Percentiles rank a stretch among this genome's conserved stretches.
These are phyloP conservation scores for Tetragonia tetragonoides DNA, from an alignment of 148 eudicot genomes.

Conservation along the genomic window DNA sequence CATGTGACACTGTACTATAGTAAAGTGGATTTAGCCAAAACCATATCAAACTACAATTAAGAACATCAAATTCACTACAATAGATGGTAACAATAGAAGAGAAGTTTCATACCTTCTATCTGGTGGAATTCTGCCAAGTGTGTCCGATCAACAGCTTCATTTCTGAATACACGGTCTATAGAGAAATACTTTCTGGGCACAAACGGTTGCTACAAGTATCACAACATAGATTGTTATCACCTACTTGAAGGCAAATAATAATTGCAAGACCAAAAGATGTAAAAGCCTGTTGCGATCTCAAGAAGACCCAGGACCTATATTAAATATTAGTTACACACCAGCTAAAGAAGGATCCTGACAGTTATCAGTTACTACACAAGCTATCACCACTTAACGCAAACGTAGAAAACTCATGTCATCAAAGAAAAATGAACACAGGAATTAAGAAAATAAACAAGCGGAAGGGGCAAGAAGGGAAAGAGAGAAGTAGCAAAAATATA, in stretches of 20 bases:
- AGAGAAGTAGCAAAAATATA: background rate
- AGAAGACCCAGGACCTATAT: background rate
- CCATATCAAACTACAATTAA: background rate
- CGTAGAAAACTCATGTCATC: background rate
- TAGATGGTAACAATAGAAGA: background rate
- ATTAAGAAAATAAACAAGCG: background rate
- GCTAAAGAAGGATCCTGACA: background rate
- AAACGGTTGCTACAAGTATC: constrained; percentile 57
- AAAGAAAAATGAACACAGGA: background rate
- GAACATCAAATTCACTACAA: no score
- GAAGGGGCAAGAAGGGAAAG: background rate
- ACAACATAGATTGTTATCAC: constrained; percentile 7
- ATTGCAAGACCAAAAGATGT: background rate
- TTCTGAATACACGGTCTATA: constrained; percentile 95
- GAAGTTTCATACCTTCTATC: constrained; percentile 65
- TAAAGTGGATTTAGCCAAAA: no score
- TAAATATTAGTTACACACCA: background rate
- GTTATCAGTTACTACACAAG: background rate
- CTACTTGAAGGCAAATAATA: background rate
- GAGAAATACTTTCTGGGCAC: constrained; percentile 80
- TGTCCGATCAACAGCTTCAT: constrained; percentile 98
- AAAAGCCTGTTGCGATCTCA: background rate
- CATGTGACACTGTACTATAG: no score
- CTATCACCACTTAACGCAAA: no score
- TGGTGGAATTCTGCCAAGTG: constrained; percentile 98